Base-by-base conservation (phyloP, 306 rosid genomes). In the Abrus precatorius region DNA sequence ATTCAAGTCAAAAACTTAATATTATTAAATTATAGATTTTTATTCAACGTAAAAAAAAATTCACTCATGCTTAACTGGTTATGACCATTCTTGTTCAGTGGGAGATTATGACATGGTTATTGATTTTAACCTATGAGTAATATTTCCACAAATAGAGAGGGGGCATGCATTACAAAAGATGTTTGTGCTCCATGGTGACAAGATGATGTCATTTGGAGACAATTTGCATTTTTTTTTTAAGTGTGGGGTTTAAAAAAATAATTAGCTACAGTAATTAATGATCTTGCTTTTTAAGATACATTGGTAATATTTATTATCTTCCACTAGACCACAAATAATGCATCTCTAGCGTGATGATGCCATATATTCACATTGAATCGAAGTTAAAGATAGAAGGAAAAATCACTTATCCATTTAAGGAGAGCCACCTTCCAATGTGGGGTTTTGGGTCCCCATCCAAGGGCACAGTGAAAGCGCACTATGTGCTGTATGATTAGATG, bases 391-490 rank as follows among this genome's bases (percentile, higher is more conserved):
- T 5, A 47, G 7, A 40, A 50, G 4, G 14, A 40, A 32, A 5
- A 29, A 38, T 12, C 1, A 34, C 47, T 34, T 66, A 76, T 80
- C 85, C 75, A 29, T 59, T 69, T 82, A 12, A 40, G 82, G 49
- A 69, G 84, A 83, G 73, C 3, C 81, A 79, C 54, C 59, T 75
- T 55, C 12, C 1, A 38, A 9, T 52, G 78, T 70, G 78, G 79
- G 75, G 41, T 72, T 27, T 43, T 1, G 84, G 69, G 84, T 83
- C 81, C 71, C 75, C 36, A 82, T 78, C 74, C 77, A 14, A 71
- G 1, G 75, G 14, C 79, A 89, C 88, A 85, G 89, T 76, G 77
- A 86, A 81, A 86, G 78, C 85, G 89, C 93, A 91, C 92, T 82
- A 28, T 56, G 34, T 53, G 59, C 7, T 69, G 71, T 30, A 27